Evolutionary conservation across 2,329 filamentous ascomycete genomes (phyloP), one percentile per base, ranked within the genome.

Genomic region (Botrytis medusae): DNA sequence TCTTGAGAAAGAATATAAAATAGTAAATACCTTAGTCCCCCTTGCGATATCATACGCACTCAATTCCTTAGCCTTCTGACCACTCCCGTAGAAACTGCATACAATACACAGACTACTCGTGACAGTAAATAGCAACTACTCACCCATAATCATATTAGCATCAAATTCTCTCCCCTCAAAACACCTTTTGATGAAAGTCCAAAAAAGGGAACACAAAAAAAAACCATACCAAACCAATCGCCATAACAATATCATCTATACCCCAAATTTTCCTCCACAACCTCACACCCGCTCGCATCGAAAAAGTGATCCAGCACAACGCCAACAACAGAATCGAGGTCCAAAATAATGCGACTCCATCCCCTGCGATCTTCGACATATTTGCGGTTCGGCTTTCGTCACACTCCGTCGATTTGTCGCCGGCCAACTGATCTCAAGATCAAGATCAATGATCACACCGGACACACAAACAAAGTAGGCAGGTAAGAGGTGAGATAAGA

Each of bases 51-150:
- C 73, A 40, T 59, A 32, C 1, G 69, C 34, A 5, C 51, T 44
- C 29, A 81, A 72, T 34, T 69, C 42, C 2, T 74, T 71, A 18
- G 77, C 64, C 34, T 74, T 54, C 67, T 80, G 79, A 2, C 80
- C 80, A 32, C 79, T 76, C 63, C 80, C 80, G 29, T 78, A 76
- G 34, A 74, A 81, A n/a, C 75, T 75, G 40, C 78, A 80, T 2
- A 77, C 75, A 72, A 81, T 81, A 51, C 79, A 79, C 3, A 67
- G 37, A 59, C 70, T 37, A 42, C 37, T 37, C 5, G 70, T 72
- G 37, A 72, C 70, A 4, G 70, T 72, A 22, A 37, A 72, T n/a
- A 72, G 61, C 22, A 72, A 10, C 70, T 72, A 42, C 12, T 22
- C 7, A 16, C 29, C 48, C 29, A 34, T 57, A 22, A 46, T 22